Base-by-base conservation (phyloP, 148 eudicot species). In the Heliamphora exappendiculata region DNA sequence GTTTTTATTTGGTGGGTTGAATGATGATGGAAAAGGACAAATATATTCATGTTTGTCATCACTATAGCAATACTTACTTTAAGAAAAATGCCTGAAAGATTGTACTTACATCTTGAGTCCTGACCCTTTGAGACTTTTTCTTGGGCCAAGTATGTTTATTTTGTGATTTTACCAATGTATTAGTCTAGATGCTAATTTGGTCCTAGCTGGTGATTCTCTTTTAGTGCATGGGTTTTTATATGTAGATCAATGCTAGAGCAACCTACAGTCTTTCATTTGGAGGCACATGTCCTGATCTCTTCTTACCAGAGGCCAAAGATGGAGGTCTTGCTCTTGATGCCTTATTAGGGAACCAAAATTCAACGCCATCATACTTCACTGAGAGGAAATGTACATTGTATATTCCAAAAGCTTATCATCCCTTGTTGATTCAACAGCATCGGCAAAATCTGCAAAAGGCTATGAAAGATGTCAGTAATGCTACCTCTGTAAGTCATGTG, bases 241-340 rank as follows among this genome's bases (percentile, higher is more conserved):
- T 80, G 75, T 72, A 94, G 97, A 81, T 92, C 60, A 91, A 89
- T 85, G 97, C 98, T 54, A 87, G 98, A 75, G 98, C 98, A 80
- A 83, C 87, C 71, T 95, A 87, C 80, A 90, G 97, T 79, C 85
- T 92, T 67, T 85, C 96, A 49, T 86, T 86, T 84, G 92, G 91
- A 71, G 98, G 97, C 72, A 75, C 91, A 22, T 84, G 74, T 73
- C 98, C 98, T 70, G 91, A 91, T 75, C 76, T 95, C 74, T 81
- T 81, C 83, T 80, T 78, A 78, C 85, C 85, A 64, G 84, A 89
- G 80, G 84, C 83, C 78, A 77, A 81, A 57, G 84, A 75, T 76
- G 77, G 79, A 57, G 59, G 75, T 67, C 79, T 76, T 72, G 70
- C 76, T 78, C 68, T 83, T 62, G 84, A 84, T 76, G 78, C 67